phyloP scores from a whole-genome alignment of 345 rosid genomes.

The Populus pruinosa region DNA sequence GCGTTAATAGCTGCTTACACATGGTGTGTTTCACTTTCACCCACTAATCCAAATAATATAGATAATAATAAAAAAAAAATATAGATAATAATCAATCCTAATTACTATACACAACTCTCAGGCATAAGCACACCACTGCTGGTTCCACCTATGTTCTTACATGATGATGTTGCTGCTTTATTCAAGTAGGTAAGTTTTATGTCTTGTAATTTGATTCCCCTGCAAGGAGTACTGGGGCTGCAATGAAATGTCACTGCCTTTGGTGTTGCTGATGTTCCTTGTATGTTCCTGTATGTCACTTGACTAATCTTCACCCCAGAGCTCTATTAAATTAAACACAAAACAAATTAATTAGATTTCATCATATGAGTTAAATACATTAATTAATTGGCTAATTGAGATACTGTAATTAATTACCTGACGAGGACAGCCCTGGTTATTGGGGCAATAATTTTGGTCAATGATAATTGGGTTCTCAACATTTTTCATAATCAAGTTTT shows the following conservation, averaged over 20 bases:
- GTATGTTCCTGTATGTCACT: constrained; percentile 36
- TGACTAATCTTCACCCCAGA: constrained; percentile 40
- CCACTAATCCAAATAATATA: neutral
- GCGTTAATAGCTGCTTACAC: neutral
- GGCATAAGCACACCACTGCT: constrained; percentile 29
- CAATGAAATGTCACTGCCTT: constrained; percentile 38
- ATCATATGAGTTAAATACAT: no score
- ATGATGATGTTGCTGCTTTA: constrained; percentile 27
- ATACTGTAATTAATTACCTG: neutral
- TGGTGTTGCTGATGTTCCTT: constrained; percentile 40
- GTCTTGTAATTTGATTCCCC: constrained; percentile 28
- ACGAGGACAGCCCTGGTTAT: constrained; percentile 2
- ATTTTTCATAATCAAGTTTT: constrained; percentile 31
- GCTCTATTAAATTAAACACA: neutral
- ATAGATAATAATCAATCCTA: neutral
- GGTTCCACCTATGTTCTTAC: constrained; percentile 28
- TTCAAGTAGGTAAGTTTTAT: constrained; percentile 31
- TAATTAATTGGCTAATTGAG: no score
- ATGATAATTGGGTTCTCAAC: constrained; percentile 26
- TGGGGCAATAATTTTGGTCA: constrained; percentile 20
- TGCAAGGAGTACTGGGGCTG: constrained; percentile 35
- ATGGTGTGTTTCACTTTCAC: neutral
- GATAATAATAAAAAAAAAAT: no score
- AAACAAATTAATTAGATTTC: neutral
- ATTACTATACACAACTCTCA: constrained; percentile 22